These are phyloP conservation scores for Brassica rapa DNA, from an alignment of 345 rosid genomes.

Conservation along the genomic window DNA sequence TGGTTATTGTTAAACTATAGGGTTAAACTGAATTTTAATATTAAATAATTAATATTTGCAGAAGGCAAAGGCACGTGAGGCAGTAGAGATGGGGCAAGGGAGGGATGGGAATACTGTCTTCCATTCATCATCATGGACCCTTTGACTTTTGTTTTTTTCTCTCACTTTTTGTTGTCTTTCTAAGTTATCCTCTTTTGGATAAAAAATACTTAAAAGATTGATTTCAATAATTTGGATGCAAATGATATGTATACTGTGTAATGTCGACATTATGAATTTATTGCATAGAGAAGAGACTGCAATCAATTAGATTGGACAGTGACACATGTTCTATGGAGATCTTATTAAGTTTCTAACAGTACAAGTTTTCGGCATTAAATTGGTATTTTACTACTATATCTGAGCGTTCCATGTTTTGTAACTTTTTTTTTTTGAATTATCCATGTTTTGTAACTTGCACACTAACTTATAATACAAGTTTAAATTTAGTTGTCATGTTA, in stretches of 20 bases:
- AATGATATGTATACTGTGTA: neutral
- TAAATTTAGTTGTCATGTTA: neutral
- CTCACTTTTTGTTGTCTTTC: neutral
- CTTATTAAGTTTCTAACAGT: neutral
- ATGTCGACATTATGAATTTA: neutral
- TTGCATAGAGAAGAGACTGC: neutral
- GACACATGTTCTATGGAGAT: neutral
- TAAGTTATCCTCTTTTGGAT: neutral
- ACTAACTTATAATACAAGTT: neutral
- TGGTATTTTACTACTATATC: neutral
- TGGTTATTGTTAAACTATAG: neutral
- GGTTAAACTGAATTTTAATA: neutral
- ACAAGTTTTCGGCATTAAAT: neutral
- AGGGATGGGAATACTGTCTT: conserved; percentile 54
- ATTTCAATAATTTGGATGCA: neutral
- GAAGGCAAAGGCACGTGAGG: conserved; percentile 66
- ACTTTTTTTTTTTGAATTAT: neutral
- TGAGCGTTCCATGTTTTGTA: neutral
- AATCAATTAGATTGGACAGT: neutral
- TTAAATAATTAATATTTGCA: conserved; percentile 24
- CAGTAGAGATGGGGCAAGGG: conserved; percentile 56
- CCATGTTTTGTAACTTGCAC: neutral
- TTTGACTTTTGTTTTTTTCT: neutral
- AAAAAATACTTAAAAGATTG: neutral
- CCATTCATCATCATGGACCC: conserved; percentile 43